Evolutionary conservation across 2,329 filamentous ascomycete species (phyloP), one percentile per base, ranked within the genome.

Genomic region (Penicillium sp.): DNA sequence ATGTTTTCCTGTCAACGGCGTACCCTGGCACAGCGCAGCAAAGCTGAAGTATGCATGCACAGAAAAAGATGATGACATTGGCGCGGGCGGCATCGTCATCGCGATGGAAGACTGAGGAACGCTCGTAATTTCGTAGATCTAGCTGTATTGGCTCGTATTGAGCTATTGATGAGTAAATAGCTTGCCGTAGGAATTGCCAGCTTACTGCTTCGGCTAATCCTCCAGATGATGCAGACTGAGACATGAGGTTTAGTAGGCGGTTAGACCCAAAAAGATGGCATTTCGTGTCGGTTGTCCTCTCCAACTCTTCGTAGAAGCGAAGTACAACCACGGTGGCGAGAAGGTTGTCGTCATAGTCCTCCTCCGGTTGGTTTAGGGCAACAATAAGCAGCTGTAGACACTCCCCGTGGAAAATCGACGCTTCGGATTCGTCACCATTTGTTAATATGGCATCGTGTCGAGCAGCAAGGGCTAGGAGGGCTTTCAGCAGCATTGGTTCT

Each of bases 321-420:
- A 77, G 59, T 4, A 78, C 69, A 7, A 78, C 76, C 0, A 79
- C 75, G 0, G 75, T 74, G 0, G 75, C 69, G 0, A 78, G 61
- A 1, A 77, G 67, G 13, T 72, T 73, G 22, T 76, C 75, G 39
- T 76, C 73, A 57, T 72, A 75, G 1, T 70, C 68, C 1, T 70
- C 63, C 13, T 68, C 65, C 0, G 74, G 71, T 30, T 69, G 68
- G 8, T 72, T 68, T 12, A 78, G 64, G 1, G 72, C 71, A 7
- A 70, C 63, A 2, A 78, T 77, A 4, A 79, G 65, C 11, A 76
- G 62, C 46, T 75, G 69, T 9, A 78, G 63, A 49, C 75, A 77
- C 41, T 72, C 64, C 18, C 73, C 71, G 31, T 77, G 70, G 49
- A 76, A 77, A 8, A 67, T 64, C 10, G 73, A 69, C 1, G 74